These are phyloP conservation scores for Ophiostoma piceae DNA, from an alignment of 2,329 filamentous ascomycete genomes.

Conservation along the genomic window DNA sequence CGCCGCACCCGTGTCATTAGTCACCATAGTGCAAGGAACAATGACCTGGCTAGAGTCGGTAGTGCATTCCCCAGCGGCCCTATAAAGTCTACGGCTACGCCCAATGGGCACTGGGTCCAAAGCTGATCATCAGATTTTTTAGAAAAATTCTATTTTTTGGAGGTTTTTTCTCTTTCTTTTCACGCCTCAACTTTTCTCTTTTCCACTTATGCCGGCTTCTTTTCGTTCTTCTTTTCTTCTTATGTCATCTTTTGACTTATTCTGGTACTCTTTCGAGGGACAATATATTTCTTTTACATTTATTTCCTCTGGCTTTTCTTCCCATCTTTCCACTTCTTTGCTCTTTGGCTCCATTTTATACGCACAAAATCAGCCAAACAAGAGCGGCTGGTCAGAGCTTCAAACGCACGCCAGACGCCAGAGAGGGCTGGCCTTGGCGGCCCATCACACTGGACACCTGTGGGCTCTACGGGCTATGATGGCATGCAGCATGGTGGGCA, in stretches of 20 bases:
- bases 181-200: not conserved
- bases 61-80: not conserved
- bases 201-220: not conserved
- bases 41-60: no score
- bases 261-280: no score
- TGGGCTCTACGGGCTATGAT: not conserved
- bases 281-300: not conserved
- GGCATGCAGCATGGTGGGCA: not conserved
- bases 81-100: not conserved
- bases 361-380: constrained; percentile 1
- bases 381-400: not conserved
- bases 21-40: not conserved
- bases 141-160: not conserved
- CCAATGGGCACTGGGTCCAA: not conserved
- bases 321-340: not conserved
- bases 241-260: no score
- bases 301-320: not conserved
- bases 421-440: constrained; percentile 13
- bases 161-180: not conserved
- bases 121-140: no score
- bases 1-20: not conserved
- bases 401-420: not conserved
- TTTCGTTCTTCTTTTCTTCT: not conserved
- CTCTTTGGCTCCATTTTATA: not conserved
- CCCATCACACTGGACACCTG: constrained; percentile 2